Conservation (phyloP, 129 eudicot species). For the Glebionis coronaria region DNA sequence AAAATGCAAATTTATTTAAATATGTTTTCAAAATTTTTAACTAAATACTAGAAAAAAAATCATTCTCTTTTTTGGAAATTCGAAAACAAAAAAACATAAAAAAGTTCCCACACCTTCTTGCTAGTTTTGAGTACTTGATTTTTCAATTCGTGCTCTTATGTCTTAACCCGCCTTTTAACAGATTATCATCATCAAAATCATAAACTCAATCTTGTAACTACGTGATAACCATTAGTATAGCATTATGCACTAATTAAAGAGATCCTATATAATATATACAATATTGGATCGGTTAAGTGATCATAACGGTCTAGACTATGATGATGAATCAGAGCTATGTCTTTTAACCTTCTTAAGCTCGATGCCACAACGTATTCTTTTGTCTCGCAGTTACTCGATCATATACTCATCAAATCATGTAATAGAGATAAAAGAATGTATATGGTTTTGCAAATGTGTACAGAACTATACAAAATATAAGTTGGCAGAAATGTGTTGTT, state of each 20-base stretch:
- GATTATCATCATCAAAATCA: background rate
- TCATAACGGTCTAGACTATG: background rate
- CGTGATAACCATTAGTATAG: background rate
- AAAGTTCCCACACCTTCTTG: too few species aligned
- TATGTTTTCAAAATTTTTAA: too few species aligned
- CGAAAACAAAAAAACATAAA: too few species aligned
- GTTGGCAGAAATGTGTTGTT: slow-evolving; percentile 35
- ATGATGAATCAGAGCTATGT: background rate
- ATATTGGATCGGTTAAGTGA: background rate
- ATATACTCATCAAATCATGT: background rate
- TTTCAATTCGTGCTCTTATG: too few species aligned
- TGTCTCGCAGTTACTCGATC: background rate
- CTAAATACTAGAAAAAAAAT: too few species aligned
- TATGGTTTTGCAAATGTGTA: background rate
- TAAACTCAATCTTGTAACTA: background rate
- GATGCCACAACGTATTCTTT: background rate
- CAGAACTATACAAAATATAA: slow-evolving; percentile 2
- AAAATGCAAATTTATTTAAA: too few species aligned
- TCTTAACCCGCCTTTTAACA: slow-evolving; percentile 3
- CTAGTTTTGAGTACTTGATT: too few species aligned
- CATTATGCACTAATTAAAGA: background rate
- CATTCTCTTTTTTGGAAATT: too few species aligned
- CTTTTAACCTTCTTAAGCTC: slow-evolving; percentile 1
- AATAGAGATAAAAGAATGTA: background rate
- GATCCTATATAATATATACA: background rate